A percentile compares a stretch with the other conserved stretches of the same genome.
These are phyloP conservation scores for Phaeosphaeria sp. DNA, from an alignment of 2,329 filamentous ascomycete genomes.

Conservation along the genomic window DNA sequence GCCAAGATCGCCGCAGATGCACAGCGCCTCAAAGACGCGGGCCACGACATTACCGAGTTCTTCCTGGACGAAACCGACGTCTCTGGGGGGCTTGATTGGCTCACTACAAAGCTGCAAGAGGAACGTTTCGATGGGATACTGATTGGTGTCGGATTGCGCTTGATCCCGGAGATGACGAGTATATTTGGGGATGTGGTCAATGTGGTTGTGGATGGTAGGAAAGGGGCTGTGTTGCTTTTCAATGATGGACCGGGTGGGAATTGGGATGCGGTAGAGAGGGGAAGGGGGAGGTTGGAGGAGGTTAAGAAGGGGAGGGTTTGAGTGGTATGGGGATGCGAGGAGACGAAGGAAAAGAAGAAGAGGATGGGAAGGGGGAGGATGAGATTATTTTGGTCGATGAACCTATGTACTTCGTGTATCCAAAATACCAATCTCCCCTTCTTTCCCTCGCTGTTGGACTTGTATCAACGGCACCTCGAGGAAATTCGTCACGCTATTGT, in stretches of 20 bases:
- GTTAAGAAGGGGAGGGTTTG: neutral
- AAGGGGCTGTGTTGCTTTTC: conserved; percentile 10
- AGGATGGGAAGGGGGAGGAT: too few species aligned
- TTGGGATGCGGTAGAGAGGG: conserved; percentile 10
- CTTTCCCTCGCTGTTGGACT: neutral
- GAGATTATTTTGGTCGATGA: too few species aligned
- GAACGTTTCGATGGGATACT: conserved; percentile 8
- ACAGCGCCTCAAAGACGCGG: conserved; percentile 4
- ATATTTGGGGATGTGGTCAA: conserved; percentile 11
- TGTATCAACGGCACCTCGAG: neutral
- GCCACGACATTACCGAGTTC: conserved; percentile 8
- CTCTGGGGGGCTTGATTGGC: conserved; percentile 4
- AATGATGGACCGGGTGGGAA: conserved; percentile 14
- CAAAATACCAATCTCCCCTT: neutral
- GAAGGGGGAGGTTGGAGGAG: conserved; percentile 5
- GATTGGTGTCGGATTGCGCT: conserved; percentile 8
- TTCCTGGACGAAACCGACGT: conserved; percentile 9
- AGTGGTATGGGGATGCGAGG: too few species aligned
- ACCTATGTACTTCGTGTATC: too few species aligned
- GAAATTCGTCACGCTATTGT: too few species aligned
- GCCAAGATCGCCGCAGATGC: conserved; percentile 14
- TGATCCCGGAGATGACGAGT: conserved; percentile 5
- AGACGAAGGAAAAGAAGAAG: too few species aligned
- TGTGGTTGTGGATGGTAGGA: neutral
- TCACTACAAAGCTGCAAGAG: neutral